These are phyloP conservation scores for Lagerstroemia speciosa DNA, from an alignment of 345 rosid genomes.

Conservation along the genomic window DNA sequence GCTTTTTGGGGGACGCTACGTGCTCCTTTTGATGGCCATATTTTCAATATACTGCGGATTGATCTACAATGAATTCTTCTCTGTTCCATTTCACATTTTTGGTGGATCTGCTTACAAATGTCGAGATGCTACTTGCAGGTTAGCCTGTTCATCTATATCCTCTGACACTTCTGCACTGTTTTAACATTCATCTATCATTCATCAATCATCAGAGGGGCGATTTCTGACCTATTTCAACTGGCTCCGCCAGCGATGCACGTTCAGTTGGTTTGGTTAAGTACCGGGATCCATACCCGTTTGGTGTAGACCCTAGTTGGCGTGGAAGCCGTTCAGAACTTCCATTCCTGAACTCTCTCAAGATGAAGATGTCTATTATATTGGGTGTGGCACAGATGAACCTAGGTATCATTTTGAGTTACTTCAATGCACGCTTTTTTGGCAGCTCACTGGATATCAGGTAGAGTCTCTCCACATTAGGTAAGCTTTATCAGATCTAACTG, in stretches of 20 bases:
- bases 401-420: conserved; percentile 79
- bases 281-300: conserved; percentile 83
- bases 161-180: neutral
- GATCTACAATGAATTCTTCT: conserved; percentile 93
- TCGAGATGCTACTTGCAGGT: conserved; percentile 80
- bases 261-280: conserved; percentile 69
- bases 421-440: conserved; percentile 69
- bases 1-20: conserved; percentile 92
- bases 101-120: conserved; percentile 93
- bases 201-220: neutral
- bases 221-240: conserved; percentile 12
- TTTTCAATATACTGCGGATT: conserved; percentile 95
- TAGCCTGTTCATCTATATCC: conserved; percentile 6
- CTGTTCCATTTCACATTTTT: conserved; percentile 86
- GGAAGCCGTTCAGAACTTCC: conserved; percentile 97
- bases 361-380: conserved; percentile 94
- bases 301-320: conserved; percentile 99
- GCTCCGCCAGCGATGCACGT: conserved; percentile 56
- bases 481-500: neutral
- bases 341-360: conserved; percentile 85
- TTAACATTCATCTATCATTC: neutral
- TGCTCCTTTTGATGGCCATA: conserved; percentile 78
- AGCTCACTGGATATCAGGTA: conserved; percentile 78
- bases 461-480: conserved; percentile 1
- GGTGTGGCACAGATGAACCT: conserved; percentile 95